phyloP scores from a whole-genome alignment of 805 yeast species.

The Candida nonsorbophila region DNA sequence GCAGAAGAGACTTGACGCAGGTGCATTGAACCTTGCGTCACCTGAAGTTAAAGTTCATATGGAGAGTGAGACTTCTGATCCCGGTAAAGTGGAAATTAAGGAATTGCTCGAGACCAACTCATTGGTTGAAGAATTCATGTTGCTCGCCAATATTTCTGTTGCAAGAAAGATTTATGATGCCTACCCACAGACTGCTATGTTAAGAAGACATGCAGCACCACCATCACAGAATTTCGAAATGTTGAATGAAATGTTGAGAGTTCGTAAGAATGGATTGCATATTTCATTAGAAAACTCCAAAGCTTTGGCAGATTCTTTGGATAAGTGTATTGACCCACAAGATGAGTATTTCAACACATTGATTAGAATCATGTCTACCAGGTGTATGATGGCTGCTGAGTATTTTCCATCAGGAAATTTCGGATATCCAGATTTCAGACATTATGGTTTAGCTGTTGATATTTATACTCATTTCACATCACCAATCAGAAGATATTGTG shows the following conservation, averaged over 20 bases:
- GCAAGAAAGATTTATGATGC: slow-evolving; percentile 90
- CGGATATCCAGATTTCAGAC: slow-evolving; percentile 87
- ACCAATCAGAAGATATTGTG: slow-evolving; percentile 97
- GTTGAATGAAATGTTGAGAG: slow-evolving; percentile 82
- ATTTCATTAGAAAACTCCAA: slow-evolving; percentile 81
- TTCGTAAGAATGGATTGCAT: slow-evolving; percentile 63
- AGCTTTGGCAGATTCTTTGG: slow-evolving; percentile 90
- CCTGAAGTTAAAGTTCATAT: slow-evolving; percentile 97
- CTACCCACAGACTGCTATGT: slow-evolving; percentile 96
- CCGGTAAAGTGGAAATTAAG: slow-evolving; percentile 91
- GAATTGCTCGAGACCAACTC: slow-evolving; percentile 87
- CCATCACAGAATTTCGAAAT: slow-evolving; percentile 89
- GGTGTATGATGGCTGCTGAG: slow-evolving; percentile 99
- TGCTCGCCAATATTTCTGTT: slow-evolving; percentile 93
- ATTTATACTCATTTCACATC: slow-evolving; percentile 98
- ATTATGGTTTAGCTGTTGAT: slow-evolving; percentile 96
- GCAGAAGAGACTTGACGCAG: slow-evolving; percentile 83
- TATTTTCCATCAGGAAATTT: slow-evolving; percentile 89
- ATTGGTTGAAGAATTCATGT: slow-evolving; percentile 96
- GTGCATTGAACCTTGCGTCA: slow-evolving; percentile 93
- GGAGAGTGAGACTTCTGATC: slow-evolving; percentile 97
- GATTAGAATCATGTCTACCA: slow-evolving; percentile 91
- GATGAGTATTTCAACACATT: slow-evolving; percentile 93
- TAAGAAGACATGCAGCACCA: slow-evolving; percentile 97
- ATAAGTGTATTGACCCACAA: slow-evolving; percentile 72